Conservation (phyloP, 805 yeast genomes). For the Candida taoyuanica region DNA sequence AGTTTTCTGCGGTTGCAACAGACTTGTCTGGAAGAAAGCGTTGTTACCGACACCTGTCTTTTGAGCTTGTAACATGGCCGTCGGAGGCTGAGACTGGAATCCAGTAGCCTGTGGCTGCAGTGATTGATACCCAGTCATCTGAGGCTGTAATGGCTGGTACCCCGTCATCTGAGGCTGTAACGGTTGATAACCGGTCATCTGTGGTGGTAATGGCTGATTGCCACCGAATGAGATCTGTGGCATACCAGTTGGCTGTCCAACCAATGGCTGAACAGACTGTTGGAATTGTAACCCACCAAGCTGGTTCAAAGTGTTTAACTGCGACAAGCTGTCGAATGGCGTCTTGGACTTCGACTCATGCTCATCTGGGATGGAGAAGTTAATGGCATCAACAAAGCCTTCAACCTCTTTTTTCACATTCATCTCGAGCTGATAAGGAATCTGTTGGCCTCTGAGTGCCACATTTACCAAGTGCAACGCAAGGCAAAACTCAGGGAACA, state of each 20-base stretch:
- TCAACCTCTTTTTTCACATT: slow-evolving; percentile 78
- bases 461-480: slow-evolving; percentile 83
- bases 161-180: slow-evolving; percentile 31
- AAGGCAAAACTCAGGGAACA: slow-evolving; percentile 92
- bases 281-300: slow-evolving; percentile 31
- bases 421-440: slow-evolving; percentile 70
- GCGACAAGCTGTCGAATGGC: slow-evolving; percentile 37
- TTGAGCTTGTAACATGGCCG: slow-evolving; percentile 50
- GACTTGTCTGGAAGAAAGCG: slow-evolving; percentile 32
- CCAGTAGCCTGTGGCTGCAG: slow-evolving; percentile 42
- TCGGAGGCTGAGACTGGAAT: slow-evolving; percentile 24
- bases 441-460: slow-evolving; percentile 69
- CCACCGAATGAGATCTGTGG: slow-evolving; percentile 25
- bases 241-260: slow-evolving; percentile 21
- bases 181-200: slow-evolving; percentile 31
- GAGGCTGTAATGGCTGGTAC: slow-evolving; percentile 30
- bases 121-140: slow-evolving; percentile 37
- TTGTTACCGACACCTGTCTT: slow-evolving; percentile 53
- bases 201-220: slow-evolving; percentile 31
- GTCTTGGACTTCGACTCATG: slow-evolving; percentile 28
- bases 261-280: slow-evolving; percentile 20
- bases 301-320: slow-evolving; percentile 31
- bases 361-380: slow-evolving; percentile 66
- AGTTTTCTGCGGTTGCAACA: slow-evolving; percentile 28
- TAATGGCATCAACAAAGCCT: slow-evolving; percentile 86